Evolutionary conservation across 2,329 filamentous ascomycete species (phyloP).

Genomic region (Sclerotinia borealis): DNA sequence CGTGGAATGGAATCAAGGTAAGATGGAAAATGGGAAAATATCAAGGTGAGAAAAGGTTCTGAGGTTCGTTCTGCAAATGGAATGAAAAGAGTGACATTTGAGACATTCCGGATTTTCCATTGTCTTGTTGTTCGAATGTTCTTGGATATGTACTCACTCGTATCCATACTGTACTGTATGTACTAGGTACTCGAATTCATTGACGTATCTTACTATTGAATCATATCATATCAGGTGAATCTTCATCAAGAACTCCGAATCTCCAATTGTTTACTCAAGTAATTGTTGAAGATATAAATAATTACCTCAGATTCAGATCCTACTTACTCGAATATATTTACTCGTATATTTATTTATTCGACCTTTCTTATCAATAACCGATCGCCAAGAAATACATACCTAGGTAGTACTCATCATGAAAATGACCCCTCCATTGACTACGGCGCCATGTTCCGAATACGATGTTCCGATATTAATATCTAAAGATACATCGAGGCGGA

Average conservation of each 20-base stretch:
- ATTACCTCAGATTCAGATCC: too few species aligned
- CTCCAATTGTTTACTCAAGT: too few species aligned
- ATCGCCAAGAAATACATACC: background rate
- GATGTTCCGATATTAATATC: background rate
- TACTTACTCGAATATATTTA: too few species aligned
- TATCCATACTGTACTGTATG: too few species aligned
- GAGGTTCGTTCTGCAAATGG: background rate
- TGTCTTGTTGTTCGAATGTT: background rate
- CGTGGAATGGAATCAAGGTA: conserved; percentile 1
- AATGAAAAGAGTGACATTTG: background rate
- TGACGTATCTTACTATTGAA: background rate
- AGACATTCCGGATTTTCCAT: conserved; percentile 1
- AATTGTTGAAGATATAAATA: background rate
- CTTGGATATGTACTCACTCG: background rate
- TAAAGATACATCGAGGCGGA: background rate
- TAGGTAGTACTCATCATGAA: conserved; percentile 1
- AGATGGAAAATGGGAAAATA: too few species aligned
- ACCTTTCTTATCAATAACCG: background rate
- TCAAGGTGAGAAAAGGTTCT: background rate
- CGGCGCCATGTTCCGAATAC: background rate
- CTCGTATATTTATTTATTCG: background rate
- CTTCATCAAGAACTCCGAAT: background rate
- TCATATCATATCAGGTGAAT: background rate
- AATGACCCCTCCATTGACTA: background rate
- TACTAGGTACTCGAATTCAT: too few species aligned